Evolutionary conservation across 2,329 filamentous ascomycete genomes (phyloP).

Genomic region (Ophiocordyceps camponoti-leonardi): DNA sequence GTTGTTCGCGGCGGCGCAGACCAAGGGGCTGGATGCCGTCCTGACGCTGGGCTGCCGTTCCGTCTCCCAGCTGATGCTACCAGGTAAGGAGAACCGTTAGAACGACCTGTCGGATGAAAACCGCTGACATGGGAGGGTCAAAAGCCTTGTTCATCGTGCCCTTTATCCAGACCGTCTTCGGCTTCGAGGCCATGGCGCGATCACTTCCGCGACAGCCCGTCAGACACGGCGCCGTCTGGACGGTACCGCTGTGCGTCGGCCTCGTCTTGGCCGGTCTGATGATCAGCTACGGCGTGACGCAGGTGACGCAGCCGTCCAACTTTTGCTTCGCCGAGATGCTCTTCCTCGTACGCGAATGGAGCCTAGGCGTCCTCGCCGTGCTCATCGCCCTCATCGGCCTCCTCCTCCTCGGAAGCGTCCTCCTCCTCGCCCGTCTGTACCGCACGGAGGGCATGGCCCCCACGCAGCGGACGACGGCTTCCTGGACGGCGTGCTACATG

Average conservation of each 20-base stretch:
- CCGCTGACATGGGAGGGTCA: too few species aligned
- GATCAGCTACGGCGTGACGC: slow-evolving; percentile 39
- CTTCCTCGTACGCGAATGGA: slow-evolving; percentile 47
- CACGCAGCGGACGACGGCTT: slow-evolving; percentile 44
- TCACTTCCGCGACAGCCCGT: slow-evolving; percentile 38
- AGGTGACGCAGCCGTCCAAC: slow-evolving; percentile 35
- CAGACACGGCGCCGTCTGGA: slow-evolving; percentile 40
- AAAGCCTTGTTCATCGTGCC: slow-evolving; percentile 53
- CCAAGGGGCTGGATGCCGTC: slow-evolving; percentile 32
- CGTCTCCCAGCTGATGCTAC: slow-evolving; percentile 40
- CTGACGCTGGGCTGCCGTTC: slow-evolving; percentile 33
- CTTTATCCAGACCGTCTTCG: slow-evolving; percentile 48
- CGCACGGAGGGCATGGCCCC: slow-evolving; percentile 35
- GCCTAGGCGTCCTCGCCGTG: slow-evolving; percentile 36
- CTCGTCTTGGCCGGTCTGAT: slow-evolving; percentile 33
- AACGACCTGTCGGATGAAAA: background rate
- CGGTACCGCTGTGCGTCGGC: slow-evolving; percentile 36
- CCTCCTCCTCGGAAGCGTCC: slow-evolving; percentile 30
- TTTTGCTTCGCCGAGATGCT: slow-evolving; percentile 51
- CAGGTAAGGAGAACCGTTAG: slow-evolving; percentile 24
- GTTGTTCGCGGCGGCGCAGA: slow-evolving; percentile 38
- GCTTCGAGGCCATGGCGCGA: slow-evolving; percentile 40
- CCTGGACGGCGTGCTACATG: slow-evolving; percentile 54
- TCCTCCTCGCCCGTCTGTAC: slow-evolving; percentile 40
- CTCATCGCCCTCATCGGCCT: slow-evolving; percentile 31